Evolutionary conservation across 2,329 filamentous ascomycete species (phyloP).

Genomic region (Botrytis sinoallii): DNA sequence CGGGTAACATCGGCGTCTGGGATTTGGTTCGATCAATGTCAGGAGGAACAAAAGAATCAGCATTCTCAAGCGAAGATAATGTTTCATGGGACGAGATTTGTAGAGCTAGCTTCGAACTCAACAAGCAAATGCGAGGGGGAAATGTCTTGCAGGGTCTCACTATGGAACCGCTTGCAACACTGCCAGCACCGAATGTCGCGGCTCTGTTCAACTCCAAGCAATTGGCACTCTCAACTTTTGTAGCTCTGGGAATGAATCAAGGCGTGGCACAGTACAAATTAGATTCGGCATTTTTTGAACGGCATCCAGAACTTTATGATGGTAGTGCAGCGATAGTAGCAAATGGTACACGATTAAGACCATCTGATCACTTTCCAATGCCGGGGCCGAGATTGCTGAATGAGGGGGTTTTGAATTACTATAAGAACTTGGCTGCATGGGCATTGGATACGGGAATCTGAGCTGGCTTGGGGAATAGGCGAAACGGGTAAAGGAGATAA

Average conservation of each 20-base stretch:
- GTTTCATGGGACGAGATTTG: background rate
- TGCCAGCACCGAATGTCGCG: constrained; percentile 8
- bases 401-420: background rate
- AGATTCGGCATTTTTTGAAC: constrained; percentile 8
- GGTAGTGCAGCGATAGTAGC: background rate
- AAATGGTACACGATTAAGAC: constrained; percentile 7
- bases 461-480: background rate
- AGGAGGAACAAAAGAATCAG: background rate
- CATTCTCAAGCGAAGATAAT: background rate
- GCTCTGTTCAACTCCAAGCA: constrained; percentile 8
- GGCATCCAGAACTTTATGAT: constrained; percentile 18
- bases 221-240: background rate
- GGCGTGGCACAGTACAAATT: constrained; percentile 11
- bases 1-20: constrained; percentile 9
- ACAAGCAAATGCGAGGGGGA: background rate
- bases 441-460: background rate
- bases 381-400: background rate
- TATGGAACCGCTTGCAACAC: background rate
- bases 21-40: constrained; percentile 10
- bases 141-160: background rate
- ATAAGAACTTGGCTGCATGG: background rate
- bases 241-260: constrained; percentile 1
- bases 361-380: background rate
- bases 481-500: background rate
- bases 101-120: constrained; percentile 5